These are phyloP conservation scores for Pleurotus cornucopiae DNA, from an alignment of 768 basidiomycete species.

Conservation along the genomic window DNA sequence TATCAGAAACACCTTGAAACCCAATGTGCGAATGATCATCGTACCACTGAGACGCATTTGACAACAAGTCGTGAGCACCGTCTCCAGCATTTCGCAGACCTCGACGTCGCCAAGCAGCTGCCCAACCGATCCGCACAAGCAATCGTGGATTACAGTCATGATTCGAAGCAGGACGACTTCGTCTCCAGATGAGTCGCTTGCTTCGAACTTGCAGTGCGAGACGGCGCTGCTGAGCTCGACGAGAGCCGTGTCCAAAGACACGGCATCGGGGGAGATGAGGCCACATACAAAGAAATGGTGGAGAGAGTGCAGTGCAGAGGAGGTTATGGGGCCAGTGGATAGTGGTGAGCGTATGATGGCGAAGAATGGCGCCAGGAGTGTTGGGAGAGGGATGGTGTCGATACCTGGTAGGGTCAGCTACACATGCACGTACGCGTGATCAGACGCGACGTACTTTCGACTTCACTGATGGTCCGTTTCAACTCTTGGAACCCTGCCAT, in stretches of 20 bases:
- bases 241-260: conserved; percentile 61
- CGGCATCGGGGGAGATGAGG: conserved; percentile 56
- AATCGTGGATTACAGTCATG: conserved; percentile 83
- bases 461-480: conserved; percentile 65
- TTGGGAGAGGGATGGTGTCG: conserved; percentile 48
- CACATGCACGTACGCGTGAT: background rate
- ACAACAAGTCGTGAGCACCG: conserved; percentile 94
- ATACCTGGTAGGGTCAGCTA: conserved; percentile 44
- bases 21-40: conserved; percentile 17
- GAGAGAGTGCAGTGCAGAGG: conserved; percentile 83
- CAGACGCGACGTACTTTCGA: conserved; percentile 45
- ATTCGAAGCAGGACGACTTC: conserved; percentile 93
- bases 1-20: too few species aligned
- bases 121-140: conserved; percentile 69
- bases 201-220: conserved; percentile 97
- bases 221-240: conserved; percentile 84
- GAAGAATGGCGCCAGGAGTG: conserved; percentile 83
- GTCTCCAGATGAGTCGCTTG: conserved; percentile 95
- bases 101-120: conserved; percentile 83
- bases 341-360: conserved; percentile 89
- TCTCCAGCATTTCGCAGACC: conserved; percentile 98
- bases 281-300: conserved; percentile 84
- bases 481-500: conserved; percentile 90
- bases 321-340: conserved; percentile 96
- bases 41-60: conserved; percentile 93